Percentiles rank a stretch among this genome's conserved stretches.
phyloP scores from a whole-genome alignment of 331 rosid species.

The Acacia pycnantha region DNA sequence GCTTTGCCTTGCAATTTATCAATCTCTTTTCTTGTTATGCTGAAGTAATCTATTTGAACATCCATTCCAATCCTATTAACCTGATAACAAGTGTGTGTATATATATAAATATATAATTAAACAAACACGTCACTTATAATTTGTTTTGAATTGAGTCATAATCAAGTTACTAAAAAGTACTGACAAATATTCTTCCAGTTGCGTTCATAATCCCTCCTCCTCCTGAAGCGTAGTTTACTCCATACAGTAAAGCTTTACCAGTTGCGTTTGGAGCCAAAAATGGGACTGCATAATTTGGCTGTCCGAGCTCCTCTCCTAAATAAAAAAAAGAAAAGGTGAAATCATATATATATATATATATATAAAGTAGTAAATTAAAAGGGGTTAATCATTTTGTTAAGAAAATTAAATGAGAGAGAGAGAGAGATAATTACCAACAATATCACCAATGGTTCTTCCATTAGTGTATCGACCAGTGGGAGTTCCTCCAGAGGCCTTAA shows the following conservation, averaged over 20 bases:
- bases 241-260: conserved; percentile 61
- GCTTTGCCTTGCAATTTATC: conserved; percentile 63
- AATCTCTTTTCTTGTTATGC: conserved; percentile 68
- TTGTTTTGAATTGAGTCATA: not conserved
- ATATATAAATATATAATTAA: not conserved
- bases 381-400: not conserved
- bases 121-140: not conserved
- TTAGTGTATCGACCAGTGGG: conserved; percentile 94
- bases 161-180: conserved; percentile 7
- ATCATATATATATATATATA: not conserved
- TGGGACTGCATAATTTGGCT: conserved; percentile 69
- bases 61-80: conserved; percentile 92
- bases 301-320: conserved; percentile 85
- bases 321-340: not conserved
- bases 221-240: conserved; percentile 96
- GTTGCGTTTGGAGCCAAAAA: conserved; percentile 72
- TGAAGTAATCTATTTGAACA: conserved; percentile 80
- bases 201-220: conserved; percentile 94
- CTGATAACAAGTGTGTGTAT: conserved; percentile 41
- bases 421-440: conserved; percentile 53
- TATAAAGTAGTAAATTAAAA: not conserved
- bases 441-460: conserved; percentile 92
- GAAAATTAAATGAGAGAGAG: not conserved
- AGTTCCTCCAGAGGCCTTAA: conserved; percentile 64
- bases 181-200: conserved; percentile 92